Evolutionary conservation across 1,284 basidiomycete genomes (phyloP), one percentile per base, ranked within the genome.

Genomic region (Uromyces viciae-fabae): DNA sequence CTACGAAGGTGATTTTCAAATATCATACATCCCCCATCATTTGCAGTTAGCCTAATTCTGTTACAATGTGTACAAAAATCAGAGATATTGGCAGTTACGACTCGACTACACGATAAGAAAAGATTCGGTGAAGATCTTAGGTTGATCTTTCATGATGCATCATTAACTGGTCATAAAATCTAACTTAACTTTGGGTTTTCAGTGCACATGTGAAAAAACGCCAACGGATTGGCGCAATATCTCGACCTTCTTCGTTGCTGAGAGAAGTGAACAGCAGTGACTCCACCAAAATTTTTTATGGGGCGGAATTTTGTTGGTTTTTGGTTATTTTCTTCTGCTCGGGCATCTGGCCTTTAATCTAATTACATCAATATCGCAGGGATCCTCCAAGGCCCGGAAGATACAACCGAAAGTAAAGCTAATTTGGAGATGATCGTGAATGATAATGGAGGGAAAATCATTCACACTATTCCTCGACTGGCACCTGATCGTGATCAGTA

Each of bases 251-350:
- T 14, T 64, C 58, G 22, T 49, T 36, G 52, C 62, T 77, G n/a
- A 36, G 62, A 28, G 62, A 43, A 36, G 36, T 64, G 3, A 77
- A 52, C 31, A 60, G 49, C 49, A 64, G 38, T 25, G 58, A 66
- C 42, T 54, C 49, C n/a, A n/a, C 42, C 49, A 68, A 68, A 40
- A 69, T 77, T 17, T 77, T 77, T 43, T 77, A 68, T 52, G 75
- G 75, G 22, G 60, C 36, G 28, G 28, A 68, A 43, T 77, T 77
- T 56, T 77, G 75, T 77, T 22, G 69, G 75, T 75, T 75, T 77
- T 77, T 22, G 3, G n/a, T 54, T 5, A 38, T 77, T n/a, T n/a
- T n/a, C n/a, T n/a, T n/a, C n/a, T n/a, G n/a, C n/a, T n/a, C n/a
- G n/a, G n/a, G n/a, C n/a, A n/a, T n/a, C n/a, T n/a, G n/a, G n/a